phyloP scores from a whole-genome alignment of 371 early-diverging fungal species.

The Mortierella sp. region DNA sequence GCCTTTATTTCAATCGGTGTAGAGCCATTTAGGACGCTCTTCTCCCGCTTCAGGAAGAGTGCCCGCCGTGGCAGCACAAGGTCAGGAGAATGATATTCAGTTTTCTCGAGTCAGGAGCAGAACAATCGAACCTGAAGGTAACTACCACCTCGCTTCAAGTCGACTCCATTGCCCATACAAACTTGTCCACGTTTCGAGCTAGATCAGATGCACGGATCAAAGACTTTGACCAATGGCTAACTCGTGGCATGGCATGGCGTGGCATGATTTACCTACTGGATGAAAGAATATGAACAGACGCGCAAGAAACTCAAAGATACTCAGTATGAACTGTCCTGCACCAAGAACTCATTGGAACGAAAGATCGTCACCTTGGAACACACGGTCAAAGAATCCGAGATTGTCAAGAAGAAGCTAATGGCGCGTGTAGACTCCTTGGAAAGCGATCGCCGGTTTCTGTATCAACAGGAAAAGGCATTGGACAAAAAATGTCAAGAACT shows the following conservation, averaged over 20 bases:
- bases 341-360: constrained; percentile 35
- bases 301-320: constrained; percentile 44
- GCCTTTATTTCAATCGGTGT: too few relatives aligned
- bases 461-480: constrained; percentile 33
- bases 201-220: too few relatives aligned
- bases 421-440: constrained; percentile 35
- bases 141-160: too few relatives aligned
- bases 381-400: constrained; percentile 23
- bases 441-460: constrained; percentile 46
- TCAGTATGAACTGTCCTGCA: constrained; percentile 46
- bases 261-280: too few relatives aligned
- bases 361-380: constrained; percentile 44
- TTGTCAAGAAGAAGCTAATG: constrained; percentile 39
- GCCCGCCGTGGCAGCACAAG: too few relatives aligned
- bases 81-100: constrained; percentile 37
- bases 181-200: too few relatives aligned
- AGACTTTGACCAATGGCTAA: too few relatives aligned
- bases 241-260: too few relatives aligned
- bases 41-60: too few relatives aligned
- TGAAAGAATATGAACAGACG: constrained; percentile 39
- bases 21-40: too few relatives aligned
- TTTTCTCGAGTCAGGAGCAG: constrained; percentile 26
- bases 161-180: too few relatives aligned
- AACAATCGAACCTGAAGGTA: constrained; percentile 36
- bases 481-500: constrained; percentile 24